phyloP scores from a whole-genome alignment of 192 early-diverging fungal genomes.

The Piromyces sp. region DNA sequence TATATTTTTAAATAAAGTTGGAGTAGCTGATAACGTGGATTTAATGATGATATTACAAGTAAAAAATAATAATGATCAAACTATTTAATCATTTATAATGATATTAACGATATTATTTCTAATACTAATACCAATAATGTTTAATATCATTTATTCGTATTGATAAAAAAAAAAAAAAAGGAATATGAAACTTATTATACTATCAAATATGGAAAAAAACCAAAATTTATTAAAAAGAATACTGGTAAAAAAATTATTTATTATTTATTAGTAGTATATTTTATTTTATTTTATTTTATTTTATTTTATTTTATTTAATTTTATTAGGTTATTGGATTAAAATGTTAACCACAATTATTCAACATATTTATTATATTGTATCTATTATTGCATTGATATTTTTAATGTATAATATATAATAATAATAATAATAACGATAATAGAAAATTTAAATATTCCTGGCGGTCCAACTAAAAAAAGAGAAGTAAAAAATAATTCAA shows the following conservation, averaged over 20 bases:
- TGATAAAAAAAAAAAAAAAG: constrained; percentile 1
- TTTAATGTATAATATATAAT: no score
- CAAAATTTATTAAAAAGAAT: constrained; percentile 18
- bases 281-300: neutral
- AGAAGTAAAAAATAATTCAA: neutral
- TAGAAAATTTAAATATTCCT: no score
- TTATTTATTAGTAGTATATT: neutral
- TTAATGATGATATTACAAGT: constrained; percentile 27
- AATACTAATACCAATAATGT: no score
- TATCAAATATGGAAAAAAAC: constrained; percentile 32
- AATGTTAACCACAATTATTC: no score
- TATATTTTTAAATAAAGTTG: constrained; percentile 18
- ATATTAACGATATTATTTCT: no score
- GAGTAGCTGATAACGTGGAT: constrained; percentile 34
- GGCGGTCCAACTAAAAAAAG: neutral
- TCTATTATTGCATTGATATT: no score
- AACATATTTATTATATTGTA: no score
- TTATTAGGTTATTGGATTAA: no score
- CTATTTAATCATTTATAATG: no score
- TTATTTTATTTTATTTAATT: no score
- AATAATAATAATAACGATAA: no score
- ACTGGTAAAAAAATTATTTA: neutral
- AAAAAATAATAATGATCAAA: no score
- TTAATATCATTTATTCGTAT: neutral
- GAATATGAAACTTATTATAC: constrained; percentile 30